These are phyloP conservation scores for Colletotrichum cordylinicola DNA, from an alignment of 2,329 filamentous ascomycete species.

Conservation along the genomic window DNA sequence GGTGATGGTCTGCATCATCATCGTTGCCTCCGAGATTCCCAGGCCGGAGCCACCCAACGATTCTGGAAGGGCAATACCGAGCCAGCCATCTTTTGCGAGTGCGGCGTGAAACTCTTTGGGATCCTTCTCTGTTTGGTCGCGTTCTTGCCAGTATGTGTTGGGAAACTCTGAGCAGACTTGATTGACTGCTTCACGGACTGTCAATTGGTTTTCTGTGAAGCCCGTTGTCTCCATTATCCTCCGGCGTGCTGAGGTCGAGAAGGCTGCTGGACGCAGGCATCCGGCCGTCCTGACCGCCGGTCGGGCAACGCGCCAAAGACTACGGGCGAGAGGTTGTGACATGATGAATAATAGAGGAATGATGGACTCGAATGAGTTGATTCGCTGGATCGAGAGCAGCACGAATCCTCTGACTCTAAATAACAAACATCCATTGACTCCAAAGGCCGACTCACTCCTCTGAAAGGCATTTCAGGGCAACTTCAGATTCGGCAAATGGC, in stretches of 20 bases:
- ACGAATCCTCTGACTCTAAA: not conserved
- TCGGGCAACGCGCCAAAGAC: not conserved
- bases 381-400: not conserved
- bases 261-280: slow-evolving; percentile 20
- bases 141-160: slow-evolving; percentile 79
- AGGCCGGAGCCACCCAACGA: slow-evolving; percentile 76
- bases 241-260: slow-evolving; percentile 39
- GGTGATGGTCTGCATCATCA: slow-evolving; percentile 86
- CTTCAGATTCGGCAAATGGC: not conserved
- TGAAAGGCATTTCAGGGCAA: not conserved
- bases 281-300: not conserved
- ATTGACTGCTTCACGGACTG: slow-evolving; percentile 72
- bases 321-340: not conserved
- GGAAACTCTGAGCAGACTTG: slow-evolving; percentile 75
- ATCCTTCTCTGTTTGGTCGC: slow-evolving; percentile 73
- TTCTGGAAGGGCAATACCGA: slow-evolving; percentile 81
- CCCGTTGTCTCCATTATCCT: slow-evolving; percentile 73
- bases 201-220: slow-evolving; percentile 76
- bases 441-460: not conserved
- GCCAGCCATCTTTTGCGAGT: slow-evolving; percentile 77
- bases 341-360: not conserved
- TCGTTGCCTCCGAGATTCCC: slow-evolving; percentile 81
- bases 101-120: slow-evolving; percentile 79
- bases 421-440: not conserved
- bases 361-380: not conserved